These are phyloP conservation scores for Williopsis jadinii DNA, from an alignment of 1,139 yeast species.

Conservation along the genomic window DNA sequence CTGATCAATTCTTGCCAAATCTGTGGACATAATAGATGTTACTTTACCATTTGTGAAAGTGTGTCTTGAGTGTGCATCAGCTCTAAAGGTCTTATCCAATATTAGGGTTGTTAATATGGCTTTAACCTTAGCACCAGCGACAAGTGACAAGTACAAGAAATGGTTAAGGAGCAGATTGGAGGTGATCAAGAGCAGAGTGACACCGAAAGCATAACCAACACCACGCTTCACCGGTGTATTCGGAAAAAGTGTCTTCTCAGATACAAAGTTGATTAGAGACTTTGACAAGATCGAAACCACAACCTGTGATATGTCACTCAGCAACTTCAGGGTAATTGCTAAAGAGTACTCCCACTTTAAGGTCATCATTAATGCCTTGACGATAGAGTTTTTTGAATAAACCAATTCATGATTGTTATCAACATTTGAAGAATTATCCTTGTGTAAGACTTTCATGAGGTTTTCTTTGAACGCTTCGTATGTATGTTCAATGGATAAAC, in stretches of 20 bases:
- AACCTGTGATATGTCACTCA: conserved; percentile 47
- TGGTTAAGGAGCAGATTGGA: conserved; percentile 51
- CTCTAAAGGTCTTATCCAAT: conserved; percentile 55
- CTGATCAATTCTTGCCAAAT: conserved; percentile 71
- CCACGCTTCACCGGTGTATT: conserved; percentile 37
- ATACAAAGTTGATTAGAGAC: conserved; percentile 45
- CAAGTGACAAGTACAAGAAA: conserved; percentile 51
- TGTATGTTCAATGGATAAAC: conserved; percentile 43
- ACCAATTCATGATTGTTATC: conserved; percentile 25
- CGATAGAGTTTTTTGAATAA: conserved; percentile 35
- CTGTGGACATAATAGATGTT: conserved; percentile 76
- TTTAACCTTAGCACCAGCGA: conserved; percentile 66
- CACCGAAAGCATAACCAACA: conserved; percentile 55
- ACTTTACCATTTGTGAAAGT: conserved; percentile 59
- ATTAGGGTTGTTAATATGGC: conserved; percentile 62
- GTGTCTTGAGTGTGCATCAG: conserved; percentile 54
- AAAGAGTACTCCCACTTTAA: conserved; percentile 44
- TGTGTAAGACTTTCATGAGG: conserved; percentile 31
- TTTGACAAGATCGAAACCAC: conserved; percentile 46
- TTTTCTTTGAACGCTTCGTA: conserved; percentile 33
- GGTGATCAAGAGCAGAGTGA: conserved; percentile 38
- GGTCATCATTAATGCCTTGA: conserved; percentile 46
- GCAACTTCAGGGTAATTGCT: conserved; percentile 35
- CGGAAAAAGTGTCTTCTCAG: conserved; percentile 27
- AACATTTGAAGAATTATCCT: conserved; percentile 27